Evolutionary conservation across 108 stramenopile genomes (phyloP).

Genomic region (Nitzschia sp.): DNA sequence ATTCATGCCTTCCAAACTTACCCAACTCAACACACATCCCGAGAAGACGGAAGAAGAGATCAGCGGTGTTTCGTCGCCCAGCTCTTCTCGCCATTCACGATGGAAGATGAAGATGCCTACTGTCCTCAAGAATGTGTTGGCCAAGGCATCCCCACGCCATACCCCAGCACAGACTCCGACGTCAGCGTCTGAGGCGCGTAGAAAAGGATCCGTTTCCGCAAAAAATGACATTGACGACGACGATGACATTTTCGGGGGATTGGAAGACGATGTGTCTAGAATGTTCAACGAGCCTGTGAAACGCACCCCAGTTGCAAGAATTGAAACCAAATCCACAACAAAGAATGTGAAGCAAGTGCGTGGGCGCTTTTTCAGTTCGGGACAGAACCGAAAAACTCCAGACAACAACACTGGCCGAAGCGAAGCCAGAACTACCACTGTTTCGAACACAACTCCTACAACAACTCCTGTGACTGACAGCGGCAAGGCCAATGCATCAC

Average conservation of each 20-base stretch:
- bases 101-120: slow-evolving; percentile 26
- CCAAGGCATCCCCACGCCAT: slow-evolving; percentile 27
- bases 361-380: not conserved
- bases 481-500: not conserved
- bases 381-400: not conserved
- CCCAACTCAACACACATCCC: slow-evolving; percentile 3
- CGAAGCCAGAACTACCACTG: slow-evolving; percentile 1
- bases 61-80: slow-evolving; percentile 1
- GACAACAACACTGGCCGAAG: slow-evolving; percentile 3
- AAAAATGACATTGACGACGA: slow-evolving; percentile 23
- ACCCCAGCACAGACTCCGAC: slow-evolving; percentile 3
- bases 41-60: slow-evolving; percentile 2
- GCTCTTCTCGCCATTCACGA: slow-evolving; percentile 1
- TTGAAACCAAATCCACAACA: not conserved
- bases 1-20: not conserved
- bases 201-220: slow-evolving; percentile 6
- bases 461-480: not conserved
- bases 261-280: slow-evolving; percentile 23
- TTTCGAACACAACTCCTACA: not conserved
- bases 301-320: not conserved
- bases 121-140: slow-evolving; percentile 30
- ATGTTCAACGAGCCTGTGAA: slow-evolving; percentile 3
- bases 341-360: not conserved
- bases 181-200: not conserved
- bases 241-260: slow-evolving; percentile 39